Base-by-base conservation (phyloP, 768 basidiomycete genomes). In the Naematelia encephala region DNA sequence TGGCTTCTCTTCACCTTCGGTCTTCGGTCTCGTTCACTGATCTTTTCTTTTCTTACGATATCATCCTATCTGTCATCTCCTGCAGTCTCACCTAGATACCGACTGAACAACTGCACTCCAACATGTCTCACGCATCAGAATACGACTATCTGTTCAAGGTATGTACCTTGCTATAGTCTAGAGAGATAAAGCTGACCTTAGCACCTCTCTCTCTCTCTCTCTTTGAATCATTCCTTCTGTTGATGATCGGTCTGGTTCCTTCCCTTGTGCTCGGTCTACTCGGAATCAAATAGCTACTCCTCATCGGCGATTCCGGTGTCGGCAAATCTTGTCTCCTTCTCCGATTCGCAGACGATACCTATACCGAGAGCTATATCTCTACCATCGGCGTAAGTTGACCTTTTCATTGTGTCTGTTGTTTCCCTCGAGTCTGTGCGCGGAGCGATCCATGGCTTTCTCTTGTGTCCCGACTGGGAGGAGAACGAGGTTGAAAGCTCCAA, bases 351-450 rank as follows among this genome's bases (percentile, higher is more conserved):
- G 96, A 98, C 81, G 96, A 99, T 79, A 91, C 93, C 69, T 99
- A 92, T 89, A 98, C 94, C 34, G 92, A 93, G 59, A 91, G 89
- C 50, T 98, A 96, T 81, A 98, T 97, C 80, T 96, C 93, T 52
- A 99, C 96, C 58, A 99, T 99, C 78, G 96, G 94, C 59, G 93
- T 97, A 54, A 63, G 73, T 67, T 5, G 2, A 39, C 34, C 34
- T 16, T 39, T n/a, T n/a, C n/a, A n/a, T n/a, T n/a, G n/a, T n/a
- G n/a, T n/a, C n/a, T n/a, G n/a, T n/a, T n/a, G n/a, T n/a, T n/a
- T n/a, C n/a, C n/a, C n/a, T n/a, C n/a, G n/a, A n/a, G n/a, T n/a
- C n/a, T n/a, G n/a, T n/a, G n/a, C n/a, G n/a, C n/a, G n/a, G n/a
- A n/a, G n/a, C n/a, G n/a, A n/a, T n/a, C n/a, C n/a, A n/a, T n/a